phyloP scores from a whole-genome alignment of 1,139 yeast species.

The Pneumocystis canis region DNA sequence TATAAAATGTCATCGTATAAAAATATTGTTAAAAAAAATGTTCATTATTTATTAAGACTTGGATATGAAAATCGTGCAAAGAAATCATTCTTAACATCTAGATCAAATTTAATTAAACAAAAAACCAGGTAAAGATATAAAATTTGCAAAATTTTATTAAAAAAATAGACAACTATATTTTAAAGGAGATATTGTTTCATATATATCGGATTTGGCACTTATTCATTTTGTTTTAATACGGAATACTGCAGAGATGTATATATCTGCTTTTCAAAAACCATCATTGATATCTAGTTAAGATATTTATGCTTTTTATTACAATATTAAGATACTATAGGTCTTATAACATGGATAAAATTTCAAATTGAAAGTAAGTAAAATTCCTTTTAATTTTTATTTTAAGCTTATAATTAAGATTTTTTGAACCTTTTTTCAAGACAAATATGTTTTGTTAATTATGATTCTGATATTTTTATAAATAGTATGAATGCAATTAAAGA shows the following conservation, averaged over 20 bases:
- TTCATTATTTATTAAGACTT: constrained; percentile 31
- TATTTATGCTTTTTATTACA: constrained; percentile 33
- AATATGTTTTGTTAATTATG: neutral
- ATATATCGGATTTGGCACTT: constrained; percentile 44
- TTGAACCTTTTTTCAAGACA: neutral
- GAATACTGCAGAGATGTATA: constrained; percentile 30
- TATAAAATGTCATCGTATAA: constrained; percentile 21
- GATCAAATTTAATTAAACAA: constrained; percentile 29
- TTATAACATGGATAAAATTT: constrained; percentile 54
- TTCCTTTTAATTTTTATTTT: neutral
- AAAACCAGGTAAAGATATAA: constrained; percentile 2
- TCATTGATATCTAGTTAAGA: neutral
- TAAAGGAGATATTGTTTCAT: constrained; percentile 42
- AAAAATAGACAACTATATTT: constrained; percentile 37
- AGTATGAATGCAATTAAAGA: neutral
- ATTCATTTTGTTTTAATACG: constrained; percentile 43
- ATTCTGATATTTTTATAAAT: neutral
- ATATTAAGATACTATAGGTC: constrained; percentile 26
- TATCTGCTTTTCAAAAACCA: neutral
- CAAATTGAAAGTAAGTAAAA: constrained; percentile 33
- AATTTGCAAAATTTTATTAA: constrained; percentile 18
- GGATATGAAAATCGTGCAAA: constrained; percentile 35
- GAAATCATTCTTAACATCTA: constrained; percentile 33
- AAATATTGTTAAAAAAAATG: constrained; percentile 21
- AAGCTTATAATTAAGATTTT: neutral